Conservation (phyloP, 139 green algal genomes). For the Chlamydomonas incerta region DNA sequence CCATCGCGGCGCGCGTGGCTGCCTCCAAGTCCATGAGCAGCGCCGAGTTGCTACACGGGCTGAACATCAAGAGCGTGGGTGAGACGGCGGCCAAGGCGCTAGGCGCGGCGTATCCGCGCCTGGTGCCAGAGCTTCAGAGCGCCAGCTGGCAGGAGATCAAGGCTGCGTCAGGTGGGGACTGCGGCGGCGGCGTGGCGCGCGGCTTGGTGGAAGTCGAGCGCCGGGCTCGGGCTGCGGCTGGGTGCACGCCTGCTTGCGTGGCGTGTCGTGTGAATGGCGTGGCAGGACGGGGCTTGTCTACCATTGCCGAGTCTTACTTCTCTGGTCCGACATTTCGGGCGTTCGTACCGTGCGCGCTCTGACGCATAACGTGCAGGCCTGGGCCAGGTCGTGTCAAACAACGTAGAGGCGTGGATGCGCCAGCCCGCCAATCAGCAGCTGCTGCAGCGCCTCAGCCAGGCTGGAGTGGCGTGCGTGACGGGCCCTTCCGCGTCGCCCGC, state of each 20-base stretch:
- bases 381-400: neutral
- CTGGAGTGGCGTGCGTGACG: slow-evolving; percentile 7
- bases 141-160: neutral
- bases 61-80: slow-evolving; percentile 52
- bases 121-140: neutral
- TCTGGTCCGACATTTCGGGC: too few species aligned
- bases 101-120: neutral
- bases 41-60: slow-evolving; percentile 25
- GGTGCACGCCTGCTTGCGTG: too few species aligned
- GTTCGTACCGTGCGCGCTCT: too few species aligned
- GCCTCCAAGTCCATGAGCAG: slow-evolving; percentile 8
- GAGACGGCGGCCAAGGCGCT: slow-evolving; percentile 38
- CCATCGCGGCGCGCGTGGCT: slow-evolving; percentile 10
- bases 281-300: too few species aligned
- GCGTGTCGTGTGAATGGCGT: too few species aligned
- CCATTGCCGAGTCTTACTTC: too few species aligned
- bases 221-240: too few species aligned
- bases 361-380: neutral
- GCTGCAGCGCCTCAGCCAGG: slow-evolving; percentile 27
- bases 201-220: too few species aligned
- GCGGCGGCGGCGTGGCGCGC: too few species aligned
- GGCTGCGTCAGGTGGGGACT: neutral
- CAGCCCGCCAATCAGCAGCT: slow-evolving; percentile 34
- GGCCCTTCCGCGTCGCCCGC: too few species aligned
- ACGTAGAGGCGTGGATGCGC: slow-evolving; percentile 26